Conservation (phyloP, 1,139 yeast genomes). For the Sugiyamaella neomexicana region DNA sequence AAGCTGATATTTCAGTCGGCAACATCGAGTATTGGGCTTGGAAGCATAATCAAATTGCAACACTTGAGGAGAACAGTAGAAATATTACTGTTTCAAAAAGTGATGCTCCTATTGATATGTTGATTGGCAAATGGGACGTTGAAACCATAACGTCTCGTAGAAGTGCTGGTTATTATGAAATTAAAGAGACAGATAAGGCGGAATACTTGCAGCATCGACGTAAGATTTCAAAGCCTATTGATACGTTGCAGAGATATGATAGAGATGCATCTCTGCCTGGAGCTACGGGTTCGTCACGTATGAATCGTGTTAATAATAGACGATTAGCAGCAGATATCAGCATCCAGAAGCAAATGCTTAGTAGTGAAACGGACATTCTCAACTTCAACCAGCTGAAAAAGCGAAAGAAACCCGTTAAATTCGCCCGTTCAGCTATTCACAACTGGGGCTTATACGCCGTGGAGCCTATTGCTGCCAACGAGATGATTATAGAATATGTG, state of each 20-base stretch:
- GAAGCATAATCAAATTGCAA: slow-evolving; percentile 49
- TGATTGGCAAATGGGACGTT: slow-evolving; percentile 19
- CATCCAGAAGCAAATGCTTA: slow-evolving; percentile 74
- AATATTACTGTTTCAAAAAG: slow-evolving; percentile 13
- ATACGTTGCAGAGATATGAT: slow-evolving; percentile 34
- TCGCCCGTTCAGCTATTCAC: slow-evolving; percentile 95
- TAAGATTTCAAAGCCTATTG: slow-evolving; percentile 48
- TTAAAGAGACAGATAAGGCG: slow-evolving; percentile 69
- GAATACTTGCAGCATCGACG: slow-evolving; percentile 80
- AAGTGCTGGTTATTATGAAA: slow-evolving; percentile 72
- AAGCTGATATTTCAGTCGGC: slow-evolving; percentile 39
- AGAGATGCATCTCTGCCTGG: slow-evolving; percentile 43
- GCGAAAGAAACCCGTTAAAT: slow-evolving; percentile 89
- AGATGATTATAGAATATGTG: slow-evolving; percentile 98
- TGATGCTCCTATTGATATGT: slow-evolving; percentile 34
- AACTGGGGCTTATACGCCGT: slow-evolving; percentile 97
- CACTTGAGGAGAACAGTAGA: slow-evolving; percentile 21
- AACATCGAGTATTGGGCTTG: slow-evolving; percentile 67
- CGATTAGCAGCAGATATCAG: slow-evolving; percentile 89
- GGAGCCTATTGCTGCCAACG: slow-evolving; percentile 91
- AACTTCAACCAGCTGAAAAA: slow-evolving; percentile 78
- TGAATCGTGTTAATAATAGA: slow-evolving; percentile 84
- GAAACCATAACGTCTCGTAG: slow-evolving; percentile 52
- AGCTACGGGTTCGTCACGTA: slow-evolving; percentile 64
- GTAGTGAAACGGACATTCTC: slow-evolving; percentile 77